Evolutionary conservation across 2,329 filamentous ascomycete genomes (phyloP).

Genomic region (Aspergillus niger): DNA sequence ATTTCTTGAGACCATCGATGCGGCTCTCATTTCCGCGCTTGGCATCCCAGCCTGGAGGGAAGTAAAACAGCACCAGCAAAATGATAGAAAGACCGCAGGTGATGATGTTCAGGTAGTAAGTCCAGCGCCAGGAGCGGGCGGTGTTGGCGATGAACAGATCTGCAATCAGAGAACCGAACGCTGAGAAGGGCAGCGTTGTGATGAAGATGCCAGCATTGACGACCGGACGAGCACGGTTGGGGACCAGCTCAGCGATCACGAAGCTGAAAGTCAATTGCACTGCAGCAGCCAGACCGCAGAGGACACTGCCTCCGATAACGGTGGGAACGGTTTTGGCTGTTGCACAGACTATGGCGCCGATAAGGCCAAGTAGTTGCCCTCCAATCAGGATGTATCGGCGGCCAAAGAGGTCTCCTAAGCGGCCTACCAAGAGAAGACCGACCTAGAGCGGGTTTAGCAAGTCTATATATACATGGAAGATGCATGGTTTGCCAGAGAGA

Average conservation of each 20-base stretch:
- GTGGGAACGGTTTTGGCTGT: constrained; percentile 39
- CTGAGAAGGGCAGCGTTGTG: constrained; percentile 32
- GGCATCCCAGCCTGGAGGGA: constrained; percentile 43
- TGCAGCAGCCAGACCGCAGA: constrained; percentile 41
- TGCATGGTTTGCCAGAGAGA: constrained; percentile 3
- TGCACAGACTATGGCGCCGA: constrained; percentile 43
- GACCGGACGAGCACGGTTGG: constrained; percentile 39
- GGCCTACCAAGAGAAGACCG: constrained; percentile 35
- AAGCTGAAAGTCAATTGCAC: constrained; percentile 43
- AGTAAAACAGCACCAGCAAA: constrained; percentile 9
- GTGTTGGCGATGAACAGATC: constrained; percentile 49
- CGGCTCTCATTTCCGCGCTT: constrained; percentile 38
- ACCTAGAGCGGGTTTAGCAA: constrained; percentile 14
- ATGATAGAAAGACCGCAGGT: constrained; percentile 36
- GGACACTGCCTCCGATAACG: constrained; percentile 42
- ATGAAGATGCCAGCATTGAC: constrained; percentile 38
- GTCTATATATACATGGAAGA: background rate
- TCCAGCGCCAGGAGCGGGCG: constrained; percentile 51
- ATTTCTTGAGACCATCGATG: constrained; percentile 43
- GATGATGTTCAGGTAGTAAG: constrained; percentile 53
- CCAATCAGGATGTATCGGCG: constrained; percentile 36
- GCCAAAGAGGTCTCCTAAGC: constrained; percentile 41
- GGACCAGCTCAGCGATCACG: constrained; percentile 43
- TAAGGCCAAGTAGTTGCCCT: constrained; percentile 33
- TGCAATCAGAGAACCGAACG: constrained; percentile 50